These are phyloP conservation scores for Elaeis guineensis DNA, from an alignment of 176 grass and related monocot species.

Conservation along the genomic window DNA sequence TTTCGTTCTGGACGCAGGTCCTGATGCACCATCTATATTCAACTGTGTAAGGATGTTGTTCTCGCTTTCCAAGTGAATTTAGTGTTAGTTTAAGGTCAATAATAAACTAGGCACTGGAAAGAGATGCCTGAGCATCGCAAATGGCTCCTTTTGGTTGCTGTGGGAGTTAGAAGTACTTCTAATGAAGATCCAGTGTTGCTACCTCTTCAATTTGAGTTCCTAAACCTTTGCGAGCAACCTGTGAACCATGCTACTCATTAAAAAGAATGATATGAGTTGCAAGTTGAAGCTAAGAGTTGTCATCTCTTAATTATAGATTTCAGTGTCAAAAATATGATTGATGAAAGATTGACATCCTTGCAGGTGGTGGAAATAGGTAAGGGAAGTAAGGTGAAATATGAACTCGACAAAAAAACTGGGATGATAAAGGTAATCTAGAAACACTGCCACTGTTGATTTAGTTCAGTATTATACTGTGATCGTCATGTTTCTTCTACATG, in stretches of 20 bases:
- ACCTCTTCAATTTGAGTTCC: no score
- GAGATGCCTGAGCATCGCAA: no score
- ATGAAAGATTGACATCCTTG: not conserved
- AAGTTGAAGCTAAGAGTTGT: no score
- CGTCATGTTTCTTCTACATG: not conserved
- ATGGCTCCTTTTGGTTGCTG: no score
- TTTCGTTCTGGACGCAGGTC: constrained; percentile 39
- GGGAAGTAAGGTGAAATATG: constrained; percentile 97
- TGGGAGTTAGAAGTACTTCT: no score
- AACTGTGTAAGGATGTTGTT: constrained; percentile 62
- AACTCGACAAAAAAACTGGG: constrained; percentile 98
- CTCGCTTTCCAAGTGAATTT: constrained; percentile 3
- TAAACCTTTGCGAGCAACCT: no score
- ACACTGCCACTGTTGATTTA: not conserved
- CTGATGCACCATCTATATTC: constrained; percentile 79
- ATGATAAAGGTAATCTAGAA: constrained; percentile 55
- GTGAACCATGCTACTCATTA: no score
- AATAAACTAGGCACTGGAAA: no score
- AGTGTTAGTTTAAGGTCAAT: not conserved
- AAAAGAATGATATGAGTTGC: no score
- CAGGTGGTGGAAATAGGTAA: constrained; percentile 91
- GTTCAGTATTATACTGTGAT: not conserved
- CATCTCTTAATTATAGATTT: no score
- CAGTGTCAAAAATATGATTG: no score
- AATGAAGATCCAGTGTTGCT: no score